Conservation (phyloP, 1,284 basidiomycete species). For the Rhodotorula sp. region DNA sequence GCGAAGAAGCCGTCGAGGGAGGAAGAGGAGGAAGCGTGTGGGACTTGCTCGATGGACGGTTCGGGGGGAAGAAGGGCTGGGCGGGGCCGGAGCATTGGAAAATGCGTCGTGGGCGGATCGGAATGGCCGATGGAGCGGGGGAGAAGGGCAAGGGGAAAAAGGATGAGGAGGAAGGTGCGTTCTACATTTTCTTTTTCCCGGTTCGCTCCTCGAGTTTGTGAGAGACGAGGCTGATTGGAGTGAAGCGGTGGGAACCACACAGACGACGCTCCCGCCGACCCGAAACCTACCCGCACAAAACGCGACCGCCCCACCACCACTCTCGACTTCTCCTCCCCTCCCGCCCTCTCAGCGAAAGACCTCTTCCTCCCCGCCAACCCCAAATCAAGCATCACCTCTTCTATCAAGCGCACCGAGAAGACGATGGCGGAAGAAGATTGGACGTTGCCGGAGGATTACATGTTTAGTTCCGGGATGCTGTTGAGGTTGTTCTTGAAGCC, state of each 20-base stretch:
- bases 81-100: constrained; percentile 99
- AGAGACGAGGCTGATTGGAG: too few species aligned
- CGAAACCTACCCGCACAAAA: background rate
- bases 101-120: constrained; percentile 50
- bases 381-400: constrained; percentile 43
- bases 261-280: background rate
- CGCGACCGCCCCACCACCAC: constrained; percentile 62
- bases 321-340: constrained; percentile 75
- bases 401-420: constrained; percentile 33
- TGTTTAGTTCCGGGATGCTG: constrained; percentile 86
- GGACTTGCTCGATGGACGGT: constrained; percentile 84
- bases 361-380: constrained; percentile 76
- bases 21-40: constrained; percentile 58
- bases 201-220: too few species aligned
- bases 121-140: constrained; percentile 76
- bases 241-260: background rate
- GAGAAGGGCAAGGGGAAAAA: constrained; percentile 98
- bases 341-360: constrained; percentile 62
- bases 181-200: background rate
- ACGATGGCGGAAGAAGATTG: constrained; percentile 66
- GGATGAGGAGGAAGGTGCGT: constrained; percentile 32
- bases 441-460: constrained; percentile 92
- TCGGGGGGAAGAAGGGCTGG: constrained; percentile 83
- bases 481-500: constrained; percentile 93
- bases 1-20: constrained; percentile 57